phyloP scores from a whole-genome alignment of 2,329 filamentous ascomycete species.

The Hymenoscyphus occultus region DNA sequence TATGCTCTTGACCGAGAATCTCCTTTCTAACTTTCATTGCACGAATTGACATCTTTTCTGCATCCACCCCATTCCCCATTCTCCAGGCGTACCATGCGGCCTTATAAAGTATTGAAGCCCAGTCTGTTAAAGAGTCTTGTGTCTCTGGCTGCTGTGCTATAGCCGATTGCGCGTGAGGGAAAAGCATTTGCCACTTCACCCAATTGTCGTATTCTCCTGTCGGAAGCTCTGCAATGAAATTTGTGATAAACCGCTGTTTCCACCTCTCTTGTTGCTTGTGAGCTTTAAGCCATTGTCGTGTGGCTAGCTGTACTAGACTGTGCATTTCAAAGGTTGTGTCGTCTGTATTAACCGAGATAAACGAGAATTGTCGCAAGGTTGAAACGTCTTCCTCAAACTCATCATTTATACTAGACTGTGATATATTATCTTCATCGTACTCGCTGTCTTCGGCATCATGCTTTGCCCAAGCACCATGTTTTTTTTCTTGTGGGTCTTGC shows the following conservation, averaged over 20 bases:
- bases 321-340: conserved; percentile 42
- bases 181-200: conserved; percentile 24
- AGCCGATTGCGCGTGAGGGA: conserved; percentile 25
- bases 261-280: conserved; percentile 32
- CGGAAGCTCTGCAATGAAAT: conserved; percentile 28
- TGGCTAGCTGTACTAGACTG: conserved; percentile 41
- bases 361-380: conserved; percentile 38
- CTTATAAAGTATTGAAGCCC: conserved; percentile 25
- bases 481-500: conserved; percentile 12
- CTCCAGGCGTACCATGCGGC: conserved; percentile 25
- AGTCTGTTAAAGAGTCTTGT: conserved; percentile 22
- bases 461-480: conserved; percentile 10
- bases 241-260: conserved; percentile 34
- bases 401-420: conserved; percentile 18
- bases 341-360: conserved; percentile 33
- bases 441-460: conserved; percentile 6
- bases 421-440: conserved; percentile 15
- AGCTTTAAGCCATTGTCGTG: conserved; percentile 37
- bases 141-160: conserved; percentile 18
- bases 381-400: conserved; percentile 38
- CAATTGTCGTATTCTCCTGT: conserved; percentile 27
- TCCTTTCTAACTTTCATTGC: conserved; percentile 20
- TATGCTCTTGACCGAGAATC: conserved; percentile 21
- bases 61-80: conserved; percentile 19
- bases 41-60: conserved; percentile 17